These are phyloP conservation scores for Leishmania amazonensis DNA, from an alignment of 208 protist species.

Conservation along the genomic window DNA sequence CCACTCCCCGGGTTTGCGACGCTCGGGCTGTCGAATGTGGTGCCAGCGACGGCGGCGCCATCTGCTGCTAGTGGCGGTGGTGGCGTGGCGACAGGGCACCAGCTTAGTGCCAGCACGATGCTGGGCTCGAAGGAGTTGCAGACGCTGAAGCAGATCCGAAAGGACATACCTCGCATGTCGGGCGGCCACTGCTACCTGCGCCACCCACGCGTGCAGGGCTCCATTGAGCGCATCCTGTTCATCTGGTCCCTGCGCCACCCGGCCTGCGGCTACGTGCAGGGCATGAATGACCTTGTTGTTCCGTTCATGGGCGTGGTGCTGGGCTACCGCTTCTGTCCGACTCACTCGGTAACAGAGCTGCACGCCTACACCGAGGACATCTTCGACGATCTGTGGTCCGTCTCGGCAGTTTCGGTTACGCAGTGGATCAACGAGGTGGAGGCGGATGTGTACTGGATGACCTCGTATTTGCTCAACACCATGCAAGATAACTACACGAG, in stretches of 20 bases:
- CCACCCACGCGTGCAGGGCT: conserved; percentile 57
- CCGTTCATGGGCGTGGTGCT: conserved; percentile 92
- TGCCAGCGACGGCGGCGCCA: background rate
- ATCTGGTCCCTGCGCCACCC: conserved; percentile 94
- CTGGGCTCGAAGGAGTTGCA: conserved; percentile 50
- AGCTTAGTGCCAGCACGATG: conserved; percentile 40
- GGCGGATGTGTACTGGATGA: conserved; percentile 93
- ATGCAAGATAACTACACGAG: conserved; percentile 93
- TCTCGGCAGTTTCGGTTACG: conserved; percentile 40
- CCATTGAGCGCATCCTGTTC: conserved; percentile 92
- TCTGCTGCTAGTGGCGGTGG: background rate
- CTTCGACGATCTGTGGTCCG: conserved; percentile 39
- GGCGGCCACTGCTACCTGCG: conserved; percentile 70
- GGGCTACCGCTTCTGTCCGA: conserved; percentile 49
- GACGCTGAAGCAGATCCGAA: conserved; percentile 85
- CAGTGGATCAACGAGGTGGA: conserved; percentile 78
- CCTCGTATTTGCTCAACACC: conserved; percentile 78
- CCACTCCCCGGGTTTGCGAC: background rate
- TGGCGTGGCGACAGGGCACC: conserved; percentile 9
- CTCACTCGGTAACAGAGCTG: conserved; percentile 54
- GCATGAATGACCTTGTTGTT: conserved; percentile 93
- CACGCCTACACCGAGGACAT: conserved; percentile 38
- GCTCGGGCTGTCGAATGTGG: background rate
- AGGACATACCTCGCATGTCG: conserved; percentile 90
- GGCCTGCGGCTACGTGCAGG: conserved; percentile 94